Percentiles rank a stretch among this genome's conserved stretches.
phyloP scores from a whole-genome alignment of 768 basidiomycete species.

The Trametes punicea region DNA sequence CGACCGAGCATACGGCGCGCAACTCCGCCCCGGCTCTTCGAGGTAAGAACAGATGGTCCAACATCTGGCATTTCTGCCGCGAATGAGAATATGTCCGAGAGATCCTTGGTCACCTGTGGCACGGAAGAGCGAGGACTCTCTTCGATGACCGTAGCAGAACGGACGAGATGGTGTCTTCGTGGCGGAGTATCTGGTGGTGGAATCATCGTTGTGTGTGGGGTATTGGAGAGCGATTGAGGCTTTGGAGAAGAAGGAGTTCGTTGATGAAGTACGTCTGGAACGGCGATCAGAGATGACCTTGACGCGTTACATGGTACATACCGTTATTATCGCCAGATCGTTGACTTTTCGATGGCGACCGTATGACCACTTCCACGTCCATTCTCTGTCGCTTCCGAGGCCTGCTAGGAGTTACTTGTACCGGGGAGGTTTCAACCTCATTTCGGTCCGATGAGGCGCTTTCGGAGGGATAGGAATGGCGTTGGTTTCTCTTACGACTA shows the following conservation, averaged over 20 bases:
- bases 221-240: background rate
- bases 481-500: slow-evolving; percentile 30
- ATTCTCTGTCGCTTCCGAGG: slow-evolving; percentile 34
- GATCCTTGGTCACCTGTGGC: slow-evolving; percentile 36
- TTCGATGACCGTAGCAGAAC: background rate
- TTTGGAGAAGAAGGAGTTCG: background rate
- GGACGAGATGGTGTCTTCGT: background rate
- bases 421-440: background rate
- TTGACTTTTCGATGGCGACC: background rate
- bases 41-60: background rate
- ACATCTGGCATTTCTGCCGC: slow-evolving; percentile 13
- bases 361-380: slow-evolving; percentile 29
- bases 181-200: slow-evolving; percentile 2
- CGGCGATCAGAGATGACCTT: background rate
- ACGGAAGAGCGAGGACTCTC: background rate
- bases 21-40: slow-evolving; percentile 31
- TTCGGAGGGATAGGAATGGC: slow-evolving; percentile 10
- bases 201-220: background rate
- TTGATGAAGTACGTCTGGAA: background rate
- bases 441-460: background rate
- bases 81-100: slow-evolving; percentile 45
- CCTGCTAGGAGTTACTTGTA: background rate
- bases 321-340: background rate
- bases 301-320: background rate
- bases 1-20: slow-evolving; percentile 72